Evolutionary conservation across 2,329 filamentous ascomycete species (phyloP).

Genomic region (Huntiella bhutanensis): DNA sequence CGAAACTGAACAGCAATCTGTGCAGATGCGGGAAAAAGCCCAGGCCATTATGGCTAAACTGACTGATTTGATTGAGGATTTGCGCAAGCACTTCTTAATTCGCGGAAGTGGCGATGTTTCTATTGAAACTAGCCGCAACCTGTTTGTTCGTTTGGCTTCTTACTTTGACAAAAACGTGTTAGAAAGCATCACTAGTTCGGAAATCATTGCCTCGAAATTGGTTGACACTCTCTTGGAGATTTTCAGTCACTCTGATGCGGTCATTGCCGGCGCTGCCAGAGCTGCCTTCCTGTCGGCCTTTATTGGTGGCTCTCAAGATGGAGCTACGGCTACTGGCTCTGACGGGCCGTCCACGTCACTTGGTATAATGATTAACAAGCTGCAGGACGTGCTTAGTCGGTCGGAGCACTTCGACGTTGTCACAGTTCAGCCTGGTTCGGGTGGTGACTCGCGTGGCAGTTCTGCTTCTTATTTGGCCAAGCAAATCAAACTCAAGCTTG

Average conservation of each 20-base stretch:
- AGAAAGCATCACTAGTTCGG: constrained; percentile 88
- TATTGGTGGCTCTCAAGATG: constrained; percentile 56
- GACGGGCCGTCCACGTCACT: constrained; percentile 67
- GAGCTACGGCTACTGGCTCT: constrained; percentile 44
- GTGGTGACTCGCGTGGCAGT: constrained; percentile 77
- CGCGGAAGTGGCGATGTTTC: constrained; percentile 27
- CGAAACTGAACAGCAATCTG: constrained; percentile 54
- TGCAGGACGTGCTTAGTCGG: constrained; percentile 87
- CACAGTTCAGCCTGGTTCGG: constrained; percentile 81
- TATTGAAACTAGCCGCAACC: constrained; percentile 34
- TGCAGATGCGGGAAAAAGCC: constrained; percentile 61
- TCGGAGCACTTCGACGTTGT: constrained; percentile 97
- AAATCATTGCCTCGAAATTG: constrained; percentile 76
- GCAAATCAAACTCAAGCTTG: constrained; percentile 73
- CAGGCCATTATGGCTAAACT: constrained; percentile 55
- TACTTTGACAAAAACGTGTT: constrained; percentile 81
- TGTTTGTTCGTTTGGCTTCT: constrained; percentile 59
- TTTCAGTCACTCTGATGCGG: constrained; percentile 52
- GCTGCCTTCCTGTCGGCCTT: constrained; percentile 80
- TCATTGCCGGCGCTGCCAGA: constrained; percentile 46
- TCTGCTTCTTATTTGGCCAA: constrained; percentile 93
- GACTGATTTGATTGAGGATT: constrained; percentile 49
- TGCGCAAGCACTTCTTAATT: constrained; percentile 50
- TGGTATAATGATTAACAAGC: constrained; percentile 76
- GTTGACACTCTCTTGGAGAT: constrained; percentile 68